These are phyloP conservation scores for Peronospora belbahrii DNA, from an alignment of 352 stramenopile genomes.

Conservation along the genomic window DNA sequence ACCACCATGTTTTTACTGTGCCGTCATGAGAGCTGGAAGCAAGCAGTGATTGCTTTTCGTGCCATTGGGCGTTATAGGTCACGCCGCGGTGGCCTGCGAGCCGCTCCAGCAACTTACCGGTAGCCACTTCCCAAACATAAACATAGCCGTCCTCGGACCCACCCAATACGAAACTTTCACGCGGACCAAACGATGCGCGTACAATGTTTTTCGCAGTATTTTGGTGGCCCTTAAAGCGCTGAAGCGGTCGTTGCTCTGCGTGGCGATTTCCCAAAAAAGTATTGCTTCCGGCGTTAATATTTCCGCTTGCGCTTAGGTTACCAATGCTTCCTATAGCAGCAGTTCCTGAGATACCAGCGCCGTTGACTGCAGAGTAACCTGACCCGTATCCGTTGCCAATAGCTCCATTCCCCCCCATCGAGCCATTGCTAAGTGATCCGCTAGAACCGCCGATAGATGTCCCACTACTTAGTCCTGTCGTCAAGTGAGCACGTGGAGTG, in stretches of 20 bases:
- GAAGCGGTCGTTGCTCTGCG: constrained; percentile 58
- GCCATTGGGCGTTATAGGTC: constrained; percentile 82
- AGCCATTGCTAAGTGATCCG: constrained; percentile 14
- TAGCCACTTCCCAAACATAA: constrained; percentile 85
- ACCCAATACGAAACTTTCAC: constrained; percentile 80
- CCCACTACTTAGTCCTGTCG: constrained; percentile 25
- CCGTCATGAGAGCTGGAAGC: constrained; percentile 81
- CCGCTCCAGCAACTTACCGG: constrained; percentile 76
- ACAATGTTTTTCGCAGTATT: constrained; percentile 88
- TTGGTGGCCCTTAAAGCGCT: constrained; percentile 86
- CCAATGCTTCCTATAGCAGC: constrained; percentile 20
- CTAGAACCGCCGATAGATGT: constrained; percentile 20
- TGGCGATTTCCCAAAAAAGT: constrained; percentile 24
- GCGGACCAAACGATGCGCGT: constrained; percentile 73
- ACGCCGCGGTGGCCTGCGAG: constrained; percentile 69
- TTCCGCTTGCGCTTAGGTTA: constrained; percentile 20
- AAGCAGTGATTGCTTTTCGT: constrained; percentile 80
- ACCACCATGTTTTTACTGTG: constrained; percentile 88
- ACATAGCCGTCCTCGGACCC: constrained; percentile 81
- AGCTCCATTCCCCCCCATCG: constrained; percentile 3
- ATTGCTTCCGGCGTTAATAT: constrained; percentile 14
- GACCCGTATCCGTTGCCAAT: constrained; percentile 16
- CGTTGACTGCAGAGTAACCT: constrained; percentile 15
- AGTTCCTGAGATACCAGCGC: constrained; percentile 11
- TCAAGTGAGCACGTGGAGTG: constrained; percentile 51